Base-by-base conservation (phyloP, 2,329 filamentous ascomycete genomes). In the Aspergillus alliaceus region DNA sequence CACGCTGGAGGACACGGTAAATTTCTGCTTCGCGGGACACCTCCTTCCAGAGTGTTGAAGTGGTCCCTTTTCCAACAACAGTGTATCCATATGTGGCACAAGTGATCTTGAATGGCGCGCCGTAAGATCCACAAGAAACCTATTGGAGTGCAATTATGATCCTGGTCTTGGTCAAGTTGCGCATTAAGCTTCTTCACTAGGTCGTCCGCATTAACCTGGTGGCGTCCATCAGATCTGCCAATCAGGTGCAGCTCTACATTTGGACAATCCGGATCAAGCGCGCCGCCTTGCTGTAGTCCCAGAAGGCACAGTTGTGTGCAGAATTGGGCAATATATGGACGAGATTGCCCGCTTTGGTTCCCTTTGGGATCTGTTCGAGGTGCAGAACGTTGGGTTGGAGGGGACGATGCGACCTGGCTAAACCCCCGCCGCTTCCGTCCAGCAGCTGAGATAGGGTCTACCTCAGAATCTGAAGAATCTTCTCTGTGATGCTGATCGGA, bases 261-360 rank as follows among this genome's bases (percentile, higher is more conserved):
- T 2, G 66, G 68, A 50, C 66, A 70, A 8, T 27, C 7, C 35
- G 25, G 44, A 48, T 70, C 65, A 20, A 69, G 48, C 18, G 18
- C 12, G 15, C 59, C 64, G 25, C 61, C 58, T 51, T 58, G 56
- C 51, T 65, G 58, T 31, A 71, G 58, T 15, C 68, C 66, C 2
- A 66, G 47, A n/a, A 71, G 59, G 47, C 66, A 70, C 37, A 44
- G 22, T 55, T 70, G 65, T 42, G 65, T 71, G 53, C 66, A 71
- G 54, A 59, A 71, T 35, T 42, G 34, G 18, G 49, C 54, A 39
- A 22, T 52, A 56, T 66, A 56, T n/a, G 57, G 49, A 29, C 44
- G 62, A 55, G 52, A 54, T 57, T 61, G 56, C 25, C 60, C 53
- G 46, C 32, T 34, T 52, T 56, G 46, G n/a, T 54, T 54, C 14